These are phyloP conservation scores for Plasmopara halstedii DNA, from an alignment of 352 stramenopile genomes.

Conservation along the genomic window DNA sequence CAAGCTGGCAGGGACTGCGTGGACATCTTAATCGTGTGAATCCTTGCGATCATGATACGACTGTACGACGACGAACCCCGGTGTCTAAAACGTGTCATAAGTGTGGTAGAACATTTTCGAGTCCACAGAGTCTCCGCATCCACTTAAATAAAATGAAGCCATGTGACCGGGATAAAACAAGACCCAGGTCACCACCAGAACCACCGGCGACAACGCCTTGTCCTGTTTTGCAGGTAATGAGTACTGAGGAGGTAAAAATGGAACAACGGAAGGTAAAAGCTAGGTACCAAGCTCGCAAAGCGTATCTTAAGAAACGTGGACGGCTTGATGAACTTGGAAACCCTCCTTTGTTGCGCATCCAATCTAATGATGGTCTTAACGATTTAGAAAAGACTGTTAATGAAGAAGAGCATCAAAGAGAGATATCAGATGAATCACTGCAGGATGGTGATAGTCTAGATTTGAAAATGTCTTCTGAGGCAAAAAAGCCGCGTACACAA, in stretches of 20 bases:
- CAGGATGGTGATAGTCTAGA: neutral
- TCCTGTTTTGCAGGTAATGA: conserved; percentile 2
- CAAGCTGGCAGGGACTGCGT: conserved; percentile 19
- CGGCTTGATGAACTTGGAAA: conserved; percentile 16
- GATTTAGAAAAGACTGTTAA: neutral
- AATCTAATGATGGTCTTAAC: neutral
- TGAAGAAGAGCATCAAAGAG: conserved; percentile 8
- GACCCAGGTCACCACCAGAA: neutral
- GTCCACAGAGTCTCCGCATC: conserved; percentile 22
- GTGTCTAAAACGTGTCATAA: conserved; percentile 17
- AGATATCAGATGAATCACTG: neutral
- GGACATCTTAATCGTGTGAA: conserved; percentile 21
- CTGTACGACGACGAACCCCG: conserved; percentile 2
- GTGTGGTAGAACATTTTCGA: conserved; percentile 24
- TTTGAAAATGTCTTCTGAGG: conserved; percentile 1
- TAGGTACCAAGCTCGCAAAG: conserved; percentile 20
- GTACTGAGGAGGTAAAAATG: conserved; percentile 11
- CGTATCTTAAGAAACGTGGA: conserved; percentile 24
- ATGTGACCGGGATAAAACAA: conserved; percentile 13
- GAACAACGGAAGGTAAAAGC: conserved; percentile 14
- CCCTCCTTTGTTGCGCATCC: neutral
- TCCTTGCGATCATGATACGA: conserved; percentile 18
- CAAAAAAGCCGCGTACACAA: conserved; percentile 12
- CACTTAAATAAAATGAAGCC: conserved; percentile 24
- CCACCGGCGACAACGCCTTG: neutral